phyloP scores from a whole-genome alignment of 805 yeast species.

The Ogataea populi-albae region DNA sequence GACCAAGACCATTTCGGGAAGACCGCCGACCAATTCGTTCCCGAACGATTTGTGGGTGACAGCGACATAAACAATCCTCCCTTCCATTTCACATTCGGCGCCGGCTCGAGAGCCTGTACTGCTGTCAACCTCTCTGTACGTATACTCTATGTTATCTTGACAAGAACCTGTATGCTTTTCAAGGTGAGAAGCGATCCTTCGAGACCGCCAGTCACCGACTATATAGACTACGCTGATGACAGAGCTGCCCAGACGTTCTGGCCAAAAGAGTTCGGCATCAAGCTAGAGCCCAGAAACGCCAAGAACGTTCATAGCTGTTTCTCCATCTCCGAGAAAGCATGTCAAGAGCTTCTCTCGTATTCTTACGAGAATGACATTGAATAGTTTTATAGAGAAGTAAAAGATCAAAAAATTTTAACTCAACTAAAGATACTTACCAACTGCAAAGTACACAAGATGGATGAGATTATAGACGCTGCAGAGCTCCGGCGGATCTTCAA shows the following conservation, averaged over 20 bases:
- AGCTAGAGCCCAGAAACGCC: constrained; percentile 12
- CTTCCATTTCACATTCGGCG: constrained; percentile 24
- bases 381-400: too few species aligned
- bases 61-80: constrained; percentile 17
- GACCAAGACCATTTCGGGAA: constrained; percentile 17
- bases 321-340: constrained; percentile 3
- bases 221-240: constrained; percentile 20
- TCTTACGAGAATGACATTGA: constrained; percentile 15
- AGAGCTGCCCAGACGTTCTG: constrained; percentile 22
- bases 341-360: constrained; percentile 12
- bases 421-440: too few species aligned
- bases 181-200: constrained; percentile 7
- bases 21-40: constrained; percentile 19
- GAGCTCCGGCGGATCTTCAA: constrained; percentile 1
- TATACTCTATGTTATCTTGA: constrained; percentile 16
- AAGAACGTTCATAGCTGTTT: constrained; percentile 10
- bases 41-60: constrained; percentile 18
- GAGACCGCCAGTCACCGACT: constrained; percentile 12
- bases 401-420: too few species aligned
- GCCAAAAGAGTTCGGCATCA: constrained; percentile 20
- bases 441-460: too few species aligned
- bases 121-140: constrained; percentile 22
- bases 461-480: not conserved
- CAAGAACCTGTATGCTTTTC: constrained; percentile 19
- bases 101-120: constrained; percentile 25